These are phyloP conservation scores for Trametes cingulata DNA, from an alignment of 768 basidiomycete species.

Conservation along the genomic window DNA sequence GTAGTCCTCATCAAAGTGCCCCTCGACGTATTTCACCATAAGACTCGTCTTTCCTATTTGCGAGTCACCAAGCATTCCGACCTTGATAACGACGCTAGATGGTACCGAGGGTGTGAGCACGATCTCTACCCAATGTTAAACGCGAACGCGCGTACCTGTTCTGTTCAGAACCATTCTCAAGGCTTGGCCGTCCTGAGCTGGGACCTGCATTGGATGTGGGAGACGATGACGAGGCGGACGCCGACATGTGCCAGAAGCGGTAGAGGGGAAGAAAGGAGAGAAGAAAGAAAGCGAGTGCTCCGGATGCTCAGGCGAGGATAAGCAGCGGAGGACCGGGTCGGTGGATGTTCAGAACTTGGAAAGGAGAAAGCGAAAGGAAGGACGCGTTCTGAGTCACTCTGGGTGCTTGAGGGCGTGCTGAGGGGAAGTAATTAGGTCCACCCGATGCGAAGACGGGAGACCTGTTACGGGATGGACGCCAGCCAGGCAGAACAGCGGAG, in stretches of 20 bases:
- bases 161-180: slow-evolving; percentile 32
- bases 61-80: slow-evolving; percentile 99
- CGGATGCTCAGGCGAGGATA: slow-evolving; percentile 19
- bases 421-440: slow-evolving; percentile 13
- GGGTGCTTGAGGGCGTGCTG: slow-evolving; percentile 15
- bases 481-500: slow-evolving; percentile 29
- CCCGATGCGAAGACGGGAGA: slow-evolving; percentile 18
- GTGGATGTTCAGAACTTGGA: slow-evolving; percentile 19
- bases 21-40: slow-evolving; percentile 99
- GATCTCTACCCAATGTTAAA: not conserved
- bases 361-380: slow-evolving; percentile 28
- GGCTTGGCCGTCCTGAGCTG: slow-evolving; percentile 22
- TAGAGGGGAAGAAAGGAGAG: slow-evolving; percentile 10
- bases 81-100: slow-evolving; percentile 89
- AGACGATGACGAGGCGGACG: slow-evolving; percentile 28
- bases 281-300: slow-evolving; percentile 19
- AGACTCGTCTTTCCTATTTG: slow-evolving; percentile 99
- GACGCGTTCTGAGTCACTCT: slow-evolving; percentile 31
- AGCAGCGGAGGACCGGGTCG: slow-evolving; percentile 19
- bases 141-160: slow-evolving; percentile 26
- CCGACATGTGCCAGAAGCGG: slow-evolving; percentile 27
- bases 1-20: slow-evolving; percentile 98
- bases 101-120: not conserved
- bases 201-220: slow-evolving; percentile 30
- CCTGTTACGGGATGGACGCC: slow-evolving; percentile 23